Conservation (phyloP, 2,329 filamentous ascomycete species). For the Cryphonectria naterciae region DNA sequence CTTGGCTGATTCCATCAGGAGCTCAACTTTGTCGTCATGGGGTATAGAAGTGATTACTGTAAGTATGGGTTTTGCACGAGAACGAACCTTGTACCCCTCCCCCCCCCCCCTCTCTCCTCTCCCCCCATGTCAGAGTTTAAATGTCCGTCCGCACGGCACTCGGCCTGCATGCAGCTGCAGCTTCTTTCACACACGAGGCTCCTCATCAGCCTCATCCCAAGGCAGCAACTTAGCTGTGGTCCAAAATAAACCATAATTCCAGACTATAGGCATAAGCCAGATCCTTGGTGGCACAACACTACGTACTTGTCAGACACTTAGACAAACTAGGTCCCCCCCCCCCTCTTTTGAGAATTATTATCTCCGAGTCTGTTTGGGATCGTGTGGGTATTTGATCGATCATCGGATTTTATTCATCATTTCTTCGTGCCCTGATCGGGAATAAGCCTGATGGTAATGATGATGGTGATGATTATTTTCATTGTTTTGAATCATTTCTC, state of each 20-base stretch:
- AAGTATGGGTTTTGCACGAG: not conserved
- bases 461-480: not conserved
- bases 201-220: not conserved
- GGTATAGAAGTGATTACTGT: not conserved
- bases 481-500: not conserved
- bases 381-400: not conserved
- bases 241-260: not conserved
- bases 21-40: not conserved
- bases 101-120: too few species aligned
- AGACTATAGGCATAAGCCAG: not conserved
- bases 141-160: not conserved
- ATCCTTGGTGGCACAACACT: not conserved
- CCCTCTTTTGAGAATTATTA: not conserved
- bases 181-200: not conserved
- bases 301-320: not conserved
- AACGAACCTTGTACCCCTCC: not conserved
- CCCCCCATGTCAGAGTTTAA: not conserved
- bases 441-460: not conserved
- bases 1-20: not conserved
- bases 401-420: not conserved
- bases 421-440: too few species aligned
- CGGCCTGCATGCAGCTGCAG: not conserved
- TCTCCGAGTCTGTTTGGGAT: not conserved
- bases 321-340: not conserved
- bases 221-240: not conserved